Base-by-base conservation (phyloP, 1,139 yeast species). In the Kluyveromyces sp. region DNA sequence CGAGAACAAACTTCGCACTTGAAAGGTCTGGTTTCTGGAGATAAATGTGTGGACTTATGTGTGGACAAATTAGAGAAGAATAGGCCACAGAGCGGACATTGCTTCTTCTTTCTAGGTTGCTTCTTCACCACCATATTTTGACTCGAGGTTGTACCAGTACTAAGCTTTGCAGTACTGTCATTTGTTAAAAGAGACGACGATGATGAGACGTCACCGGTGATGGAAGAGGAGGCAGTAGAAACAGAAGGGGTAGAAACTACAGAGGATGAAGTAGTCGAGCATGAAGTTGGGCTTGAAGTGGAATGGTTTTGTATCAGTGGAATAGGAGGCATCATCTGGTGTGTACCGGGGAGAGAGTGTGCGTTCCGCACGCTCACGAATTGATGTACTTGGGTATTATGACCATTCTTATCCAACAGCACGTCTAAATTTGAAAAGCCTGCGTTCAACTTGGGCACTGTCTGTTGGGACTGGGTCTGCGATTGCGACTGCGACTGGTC, bases 51-150 rank as follows among this genome's bases (percentile, higher is more conserved):
- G 1, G 92, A 78, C 62, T 81, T 80, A 66, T 89, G 96, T 4
- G 96, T 87, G 31, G 94, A 88, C 56, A 89, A 70, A 63, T 89
- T 88, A 48, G 87, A 79, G 65, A 83, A 88, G 64, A 71, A 81
- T 48, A 83, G 74, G 55, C 77, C 78, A 65, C 97, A 88, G 46
- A 82, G 80, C 0, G 92, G 87, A 64, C 96, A 89, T 68, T 85
- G 88, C 65, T 87, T 77, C 73, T 86, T 87, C 67, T 79, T 81
- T 53, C 95, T 69, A 39, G 79, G 80, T 57, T 75, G 75, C 34
- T 37, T 35, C 39, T 45, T 45, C 27, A 21, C 39, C 30, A 45
- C 31, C 25, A 7, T 38, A 28, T 15, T 25, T 8, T 32, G 4
- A 10, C 15, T 7, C 8, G 8, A 10, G 8, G 8, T 21, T 4